Base-by-base conservation (phyloP, 371 early-diverging fungal genomes). In the Syncephalastrum monosporum region DNA sequence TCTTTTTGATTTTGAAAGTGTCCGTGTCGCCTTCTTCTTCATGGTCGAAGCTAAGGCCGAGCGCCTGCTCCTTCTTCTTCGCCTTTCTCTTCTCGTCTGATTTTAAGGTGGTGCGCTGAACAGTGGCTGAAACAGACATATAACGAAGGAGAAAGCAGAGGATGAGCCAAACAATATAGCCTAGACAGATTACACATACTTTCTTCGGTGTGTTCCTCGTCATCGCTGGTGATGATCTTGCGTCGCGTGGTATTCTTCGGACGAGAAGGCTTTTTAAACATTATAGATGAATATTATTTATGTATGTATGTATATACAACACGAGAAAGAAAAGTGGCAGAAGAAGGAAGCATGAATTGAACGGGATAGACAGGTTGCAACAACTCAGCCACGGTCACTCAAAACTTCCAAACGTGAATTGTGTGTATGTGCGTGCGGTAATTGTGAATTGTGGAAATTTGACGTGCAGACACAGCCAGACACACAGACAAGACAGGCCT, bases 251-350 rank as follows among this genome's bases (percentile, higher is more conserved):
- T 71, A 49, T 75, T 73, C 38, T 75, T 79, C 3, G 69, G 41
- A 8, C 75, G 73, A 27, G 58, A 59, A 15, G 69, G 19, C 27
- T 75, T 78, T 43, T 74, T 74, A 42, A 78, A 78, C 79, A 78
- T 78, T 47, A 42, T 21, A 27, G 45, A 17, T 4, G 21, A 43
- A 7, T 21, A 21, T 43, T 17, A 21, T 15, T 1, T 33, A 21
- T 21, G 21, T 21, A 21, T 21, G 27, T 17, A 33, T 29, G 13
- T 19, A 23, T 14, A 10, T n/a, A 29, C 6, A 43, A 52, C 29
- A 24, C 3, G 14, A 50, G 25, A 50, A 52, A 52, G n/a, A 59
- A 24, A 50, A 19, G 24, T 15, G 0, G 24, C 3, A 23, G 15
- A 3, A 25, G 14, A 14, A 25, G 24, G 25, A 46, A 50, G 19